Conservation (phyloP, 805 yeast species). For the Maudiozyma pseudohumilis region DNA sequence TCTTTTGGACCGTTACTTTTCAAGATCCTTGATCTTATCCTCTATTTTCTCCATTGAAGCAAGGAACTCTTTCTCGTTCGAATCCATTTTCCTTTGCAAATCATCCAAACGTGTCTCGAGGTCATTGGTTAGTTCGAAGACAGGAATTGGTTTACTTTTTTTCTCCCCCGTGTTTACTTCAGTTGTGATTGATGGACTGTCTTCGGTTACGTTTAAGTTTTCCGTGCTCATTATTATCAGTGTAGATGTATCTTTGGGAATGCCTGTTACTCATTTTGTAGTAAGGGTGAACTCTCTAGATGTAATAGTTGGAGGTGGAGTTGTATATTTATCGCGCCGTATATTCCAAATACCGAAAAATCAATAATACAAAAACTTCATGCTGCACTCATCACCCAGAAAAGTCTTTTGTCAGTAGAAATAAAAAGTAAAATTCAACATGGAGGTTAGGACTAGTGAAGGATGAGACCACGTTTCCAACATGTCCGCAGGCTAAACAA, state of each 20-base stretch:
- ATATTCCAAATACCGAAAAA: too few relatives aligned
- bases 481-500: constrained; percentile 10
- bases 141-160: constrained; percentile 11
- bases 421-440: too few relatives aligned
- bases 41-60: constrained; percentile 15
- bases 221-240: constrained; percentile 1
- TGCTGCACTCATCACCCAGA: too few relatives aligned
- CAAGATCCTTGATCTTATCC: constrained; percentile 12
- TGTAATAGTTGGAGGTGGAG: too few relatives aligned
- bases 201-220: neutral
- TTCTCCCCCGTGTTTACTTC: neutral
- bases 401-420: too few relatives aligned
- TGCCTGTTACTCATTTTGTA: too few relatives aligned
- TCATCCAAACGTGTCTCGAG: constrained; percentile 20
- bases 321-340: too few relatives aligned
- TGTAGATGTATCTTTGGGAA: neutral
- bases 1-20: constrained; percentile 2
- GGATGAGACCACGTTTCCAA: neutral
- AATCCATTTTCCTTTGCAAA: constrained; percentile 10
- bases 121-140: constrained; percentile 23
- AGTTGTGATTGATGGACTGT: neutral
- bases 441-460: too few relatives aligned
- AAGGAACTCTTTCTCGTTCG: constrained; percentile 18
- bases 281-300: too few relatives aligned
- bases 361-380: too few relatives aligned